A percentile compares a stretch with the other conserved stretches of the same genome.
These are phyloP conservation scores for Hemisphaericaspora nanyangensis DNA, from an alignment of 805 yeast species.

Conservation along the genomic window DNA sequence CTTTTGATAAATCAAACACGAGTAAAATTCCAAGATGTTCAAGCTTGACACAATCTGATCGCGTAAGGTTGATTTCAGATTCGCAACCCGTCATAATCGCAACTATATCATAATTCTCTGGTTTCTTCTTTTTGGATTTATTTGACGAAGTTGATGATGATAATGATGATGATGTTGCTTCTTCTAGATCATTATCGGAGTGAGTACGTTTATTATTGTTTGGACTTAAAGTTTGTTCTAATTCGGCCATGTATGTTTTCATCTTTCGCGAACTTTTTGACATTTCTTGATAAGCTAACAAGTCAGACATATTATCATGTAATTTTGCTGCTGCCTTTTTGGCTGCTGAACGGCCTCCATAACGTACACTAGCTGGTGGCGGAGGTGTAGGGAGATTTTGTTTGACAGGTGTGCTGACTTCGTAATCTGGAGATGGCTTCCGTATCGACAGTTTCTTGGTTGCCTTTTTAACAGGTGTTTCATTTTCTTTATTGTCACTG, in stretches of 20 bases:
- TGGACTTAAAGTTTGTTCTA: conserved; percentile 18
- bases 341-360: conserved; percentile 52
- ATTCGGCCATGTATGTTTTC: conserved; percentile 34
- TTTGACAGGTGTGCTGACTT: neutral
- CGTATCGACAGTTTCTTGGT: too few species aligned
- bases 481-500: conserved; percentile 7
- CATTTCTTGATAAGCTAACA: conserved; percentile 57
- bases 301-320: conserved; percentile 64
- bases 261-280: conserved; percentile 41
- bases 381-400: neutral
- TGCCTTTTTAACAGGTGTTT: too few species aligned
- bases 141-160: too few species aligned
- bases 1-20: conserved; percentile 39
- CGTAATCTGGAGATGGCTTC: neutral
- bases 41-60: conserved; percentile 42
- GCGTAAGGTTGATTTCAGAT: conserved; percentile 32
- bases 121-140: neutral
- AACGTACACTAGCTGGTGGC: neutral
- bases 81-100: conserved; percentile 70
- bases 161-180: neutral
- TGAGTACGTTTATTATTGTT: conserved; percentile 2
- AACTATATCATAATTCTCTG: conserved; percentile 30
- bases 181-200: conserved; percentile 2
- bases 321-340: conserved; percentile 61
- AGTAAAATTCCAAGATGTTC: conserved; percentile 56